Evolutionary conservation across 805 yeast genomes (phyloP).

Genomic region (Tetrapisispora nanseiensis): DNA sequence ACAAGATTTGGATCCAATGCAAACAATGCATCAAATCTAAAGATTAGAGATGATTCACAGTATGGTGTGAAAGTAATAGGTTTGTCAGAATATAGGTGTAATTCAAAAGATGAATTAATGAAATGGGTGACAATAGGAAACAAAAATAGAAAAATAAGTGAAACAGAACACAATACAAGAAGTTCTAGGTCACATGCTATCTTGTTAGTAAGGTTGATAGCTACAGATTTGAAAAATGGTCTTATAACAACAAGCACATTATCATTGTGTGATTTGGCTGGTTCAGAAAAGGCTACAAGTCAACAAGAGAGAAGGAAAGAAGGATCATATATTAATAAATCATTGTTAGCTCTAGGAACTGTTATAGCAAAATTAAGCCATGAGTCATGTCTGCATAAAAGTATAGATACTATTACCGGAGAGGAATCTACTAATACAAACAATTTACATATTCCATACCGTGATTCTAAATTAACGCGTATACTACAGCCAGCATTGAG

Average conservation of each 20-base stretch:
- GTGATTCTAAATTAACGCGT: slow-evolving; percentile 89
- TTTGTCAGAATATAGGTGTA: slow-evolving; percentile 50
- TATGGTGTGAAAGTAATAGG: slow-evolving; percentile 72
- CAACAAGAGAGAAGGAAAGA: slow-evolving; percentile 75
- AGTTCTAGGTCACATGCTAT: slow-evolving; percentile 91
- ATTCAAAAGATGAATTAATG: slow-evolving; percentile 49
- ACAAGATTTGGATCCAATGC: slow-evolving; percentile 6
- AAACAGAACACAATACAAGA: slow-evolving; percentile 80
- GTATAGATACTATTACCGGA: slow-evolving; percentile 11
- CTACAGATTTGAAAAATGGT: slow-evolving; percentile 34
- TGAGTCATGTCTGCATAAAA: slow-evolving; percentile 17
- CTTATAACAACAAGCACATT: slow-evolving; percentile 45
- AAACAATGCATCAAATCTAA: slow-evolving; percentile 39
- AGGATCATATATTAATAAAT: slow-evolving; percentile 87
- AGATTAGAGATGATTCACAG: slow-evolving; percentile 64
- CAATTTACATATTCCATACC: slow-evolving; percentile 70
- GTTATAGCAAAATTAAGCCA: slow-evolving; percentile 74
- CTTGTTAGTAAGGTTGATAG: slow-evolving; percentile 52
- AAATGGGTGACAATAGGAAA: slow-evolving; percentile 60
- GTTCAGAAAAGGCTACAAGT: slow-evolving; percentile 76
- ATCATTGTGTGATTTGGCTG: slow-evolving; percentile 90
- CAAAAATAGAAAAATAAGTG: slow-evolving; percentile 63
- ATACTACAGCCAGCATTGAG: slow-evolving; percentile 85
- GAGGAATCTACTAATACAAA: slow-evolving; percentile 10
- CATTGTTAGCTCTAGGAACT: slow-evolving; percentile 79